A percentile compares a stretch with the other conserved stretches of the same genome.
Conservation (phyloP, 345 rosid species). For the Lumnitzera racemosa region DNA sequence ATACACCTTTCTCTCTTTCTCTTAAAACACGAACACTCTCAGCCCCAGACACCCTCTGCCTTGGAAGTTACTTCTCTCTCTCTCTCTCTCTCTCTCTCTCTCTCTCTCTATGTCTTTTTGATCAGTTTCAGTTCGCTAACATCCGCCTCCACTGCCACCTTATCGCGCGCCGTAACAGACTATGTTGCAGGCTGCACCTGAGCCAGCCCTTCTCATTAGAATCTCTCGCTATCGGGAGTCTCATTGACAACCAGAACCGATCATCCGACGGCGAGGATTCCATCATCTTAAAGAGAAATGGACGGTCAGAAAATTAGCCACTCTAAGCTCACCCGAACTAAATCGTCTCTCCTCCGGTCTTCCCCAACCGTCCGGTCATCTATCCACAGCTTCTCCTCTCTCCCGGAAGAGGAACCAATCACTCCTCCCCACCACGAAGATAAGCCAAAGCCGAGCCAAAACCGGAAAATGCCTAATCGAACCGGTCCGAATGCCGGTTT, state of each 20-base stretch:
- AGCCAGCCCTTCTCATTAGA: slow-evolving; percentile 23
- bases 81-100: background rate
- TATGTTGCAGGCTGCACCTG: slow-evolving; percentile 37
- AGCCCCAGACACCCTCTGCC: too few relatives aligned
- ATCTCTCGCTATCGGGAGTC: slow-evolving; percentile 46
- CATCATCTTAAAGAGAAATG: slow-evolving; percentile 23
- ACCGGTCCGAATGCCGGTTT: slow-evolving; percentile 18
- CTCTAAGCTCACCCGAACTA: slow-evolving; percentile 64
- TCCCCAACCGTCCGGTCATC: slow-evolving; percentile 82
- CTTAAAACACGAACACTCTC: background rate
- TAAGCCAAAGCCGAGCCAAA: slow-evolving; percentile 15
- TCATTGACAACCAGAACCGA: slow-evolving; percentile 5
- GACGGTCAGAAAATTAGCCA: slow-evolving; percentile 48
- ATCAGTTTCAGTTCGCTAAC: slow-evolving; percentile 18
- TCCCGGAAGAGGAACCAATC: slow-evolving; percentile 44
- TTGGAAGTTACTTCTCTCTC: background rate
- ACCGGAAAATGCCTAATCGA: slow-evolving; percentile 32
- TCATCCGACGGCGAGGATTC: slow-evolving; percentile 12
- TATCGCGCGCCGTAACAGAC: slow-evolving; percentile 24
- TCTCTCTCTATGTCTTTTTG: slow-evolving; percentile 4
- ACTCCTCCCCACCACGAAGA: slow-evolving; percentile 17
- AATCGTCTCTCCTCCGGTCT: slow-evolving; percentile 80
- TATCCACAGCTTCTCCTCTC: slow-evolving; percentile 70
- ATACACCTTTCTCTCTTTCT: slow-evolving; percentile 1
- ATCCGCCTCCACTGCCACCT: slow-evolving; percentile 26